Conservation (phyloP, 257 asterid genomes). For the Jacaranda mimosifolia region DNA sequence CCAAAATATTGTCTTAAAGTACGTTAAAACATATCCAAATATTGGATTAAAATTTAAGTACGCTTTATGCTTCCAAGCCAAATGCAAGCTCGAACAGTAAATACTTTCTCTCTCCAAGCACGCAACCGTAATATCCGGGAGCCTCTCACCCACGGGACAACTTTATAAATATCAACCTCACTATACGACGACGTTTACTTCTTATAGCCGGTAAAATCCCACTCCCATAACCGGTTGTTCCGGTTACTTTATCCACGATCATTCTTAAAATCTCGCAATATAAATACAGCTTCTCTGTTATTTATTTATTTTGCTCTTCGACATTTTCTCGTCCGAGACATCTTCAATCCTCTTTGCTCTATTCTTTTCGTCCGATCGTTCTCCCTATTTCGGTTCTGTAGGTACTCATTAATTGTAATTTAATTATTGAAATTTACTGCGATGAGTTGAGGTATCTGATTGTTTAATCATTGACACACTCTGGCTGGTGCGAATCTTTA, state of each 20-base stretch:
- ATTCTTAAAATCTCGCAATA: background rate
- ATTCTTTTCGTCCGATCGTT: conserved; percentile 20
- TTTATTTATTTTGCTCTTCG: background rate
- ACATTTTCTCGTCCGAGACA: background rate
- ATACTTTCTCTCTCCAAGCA: conserved; percentile 14
- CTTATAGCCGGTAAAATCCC: background rate
- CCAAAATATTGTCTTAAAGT: no score
- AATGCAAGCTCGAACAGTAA: background rate
- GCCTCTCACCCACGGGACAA: background rate
- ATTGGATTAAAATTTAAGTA: no score
- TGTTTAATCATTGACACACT: background rate
- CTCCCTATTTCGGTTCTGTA: conserved; percentile 28
- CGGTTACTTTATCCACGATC: conserved; percentile 10
- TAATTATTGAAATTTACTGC: background rate
- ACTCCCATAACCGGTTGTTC: conserved; percentile 14
- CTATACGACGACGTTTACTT: no score
- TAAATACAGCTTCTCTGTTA: background rate
- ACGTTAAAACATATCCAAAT: no score
- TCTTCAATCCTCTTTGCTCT: conserved; percentile 9
- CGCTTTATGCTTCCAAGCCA: no score
- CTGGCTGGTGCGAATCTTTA: background rate
- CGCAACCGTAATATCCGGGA: conserved; percentile 27
- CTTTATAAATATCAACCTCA: background rate
- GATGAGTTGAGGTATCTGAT: conserved; percentile 7
- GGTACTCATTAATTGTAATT: conserved; percentile 14